Evolutionary conservation across 495 filamentous ascomycete genomes (phyloP).

Genomic region (Hypoxylon perforatum): DNA sequence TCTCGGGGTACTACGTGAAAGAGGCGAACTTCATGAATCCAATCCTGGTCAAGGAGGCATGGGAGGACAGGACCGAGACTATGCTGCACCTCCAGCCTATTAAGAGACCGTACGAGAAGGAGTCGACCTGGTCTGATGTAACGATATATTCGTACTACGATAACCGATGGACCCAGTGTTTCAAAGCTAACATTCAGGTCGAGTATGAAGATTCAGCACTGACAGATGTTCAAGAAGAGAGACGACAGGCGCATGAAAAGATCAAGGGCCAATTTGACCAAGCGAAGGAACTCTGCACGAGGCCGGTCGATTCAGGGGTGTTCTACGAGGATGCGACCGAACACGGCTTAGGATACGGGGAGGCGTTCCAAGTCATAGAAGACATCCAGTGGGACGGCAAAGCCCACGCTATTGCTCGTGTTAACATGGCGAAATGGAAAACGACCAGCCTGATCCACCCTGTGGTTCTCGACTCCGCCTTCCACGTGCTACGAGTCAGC

Average conservation of each 20-base stretch:
- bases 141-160: slow-evolving; percentile 37
- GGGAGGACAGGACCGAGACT: slow-evolving; percentile 45
- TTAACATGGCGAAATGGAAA: slow-evolving; percentile 38
- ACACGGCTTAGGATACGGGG: slow-evolving; percentile 41
- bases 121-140: slow-evolving; percentile 43
- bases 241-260: slow-evolving; percentile 16
- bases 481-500: slow-evolving; percentile 48
- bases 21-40: slow-evolving; percentile 48
- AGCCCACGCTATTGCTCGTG: slow-evolving; percentile 28
- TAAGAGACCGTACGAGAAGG: slow-evolving; percentile 37
- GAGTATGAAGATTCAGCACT: slow-evolving; percentile 45
- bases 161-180: slow-evolving; percentile 46
- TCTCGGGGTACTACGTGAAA: slow-evolving; percentile 48
- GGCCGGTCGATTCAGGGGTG: slow-evolving; percentile 31
- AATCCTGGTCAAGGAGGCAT: slow-evolving; percentile 45
- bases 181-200: slow-evolving; percentile 44
- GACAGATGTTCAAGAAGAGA: slow-evolving; percentile 40
- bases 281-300: slow-evolving; percentile 29
- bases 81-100: slow-evolving; percentile 45
- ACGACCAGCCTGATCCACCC: slow-evolving; percentile 53
- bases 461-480: slow-evolving; percentile 50
- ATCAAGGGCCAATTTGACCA: slow-evolving; percentile 11
- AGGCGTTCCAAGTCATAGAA: slow-evolving; percentile 43
- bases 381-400: slow-evolving; percentile 45
- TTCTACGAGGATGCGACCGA: slow-evolving; percentile 45